These are phyloP conservation scores for Aspergillus costaricaensis DNA, from an alignment of 2,329 filamentous ascomycete species.

Conservation along the genomic window DNA sequence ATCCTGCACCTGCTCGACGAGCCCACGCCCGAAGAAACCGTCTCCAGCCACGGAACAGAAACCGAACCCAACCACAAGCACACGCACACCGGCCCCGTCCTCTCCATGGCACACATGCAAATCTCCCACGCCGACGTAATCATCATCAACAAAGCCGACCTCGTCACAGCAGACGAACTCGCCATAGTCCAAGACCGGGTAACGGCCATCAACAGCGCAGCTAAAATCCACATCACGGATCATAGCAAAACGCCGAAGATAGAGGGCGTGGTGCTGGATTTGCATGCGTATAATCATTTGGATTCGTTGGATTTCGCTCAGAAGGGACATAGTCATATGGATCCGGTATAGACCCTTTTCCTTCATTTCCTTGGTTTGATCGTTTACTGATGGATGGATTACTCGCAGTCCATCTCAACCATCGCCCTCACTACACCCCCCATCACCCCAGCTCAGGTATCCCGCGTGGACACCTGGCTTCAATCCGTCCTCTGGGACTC, in stretches of 20 bases:
- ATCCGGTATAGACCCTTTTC: constrained; percentile 59
- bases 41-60: constrained; percentile 44
- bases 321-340: constrained; percentile 87
- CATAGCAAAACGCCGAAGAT: constrained; percentile 78
- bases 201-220: constrained; percentile 83
- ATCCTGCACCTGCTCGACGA: constrained; percentile 81
- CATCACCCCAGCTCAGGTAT: constrained; percentile 60
- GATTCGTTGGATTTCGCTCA: constrained; percentile 68
- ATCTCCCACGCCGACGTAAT: constrained; percentile 96
- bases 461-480: constrained; percentile 76
- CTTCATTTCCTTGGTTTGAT: too few species aligned
- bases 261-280: constrained; percentile 81
- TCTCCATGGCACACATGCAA: constrained; percentile 93
- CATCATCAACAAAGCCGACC: constrained; percentile 89
- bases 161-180: constrained; percentile 72
- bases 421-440: constrained; percentile 68
- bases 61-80: constrained; percentile 45
- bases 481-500: constrained; percentile 80
- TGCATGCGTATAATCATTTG: constrained; percentile 90
- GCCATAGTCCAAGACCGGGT: constrained; percentile 70
- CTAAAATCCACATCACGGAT: constrained; percentile 78
- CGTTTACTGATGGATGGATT: too few species aligned
- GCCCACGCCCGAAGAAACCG: constrained; percentile 43
- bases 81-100: constrained; percentile 60
- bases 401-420: constrained; percentile 74